Conservation (phyloP, 2,329 filamentous ascomycete genomes). For the Aureobasidium musti region DNA sequence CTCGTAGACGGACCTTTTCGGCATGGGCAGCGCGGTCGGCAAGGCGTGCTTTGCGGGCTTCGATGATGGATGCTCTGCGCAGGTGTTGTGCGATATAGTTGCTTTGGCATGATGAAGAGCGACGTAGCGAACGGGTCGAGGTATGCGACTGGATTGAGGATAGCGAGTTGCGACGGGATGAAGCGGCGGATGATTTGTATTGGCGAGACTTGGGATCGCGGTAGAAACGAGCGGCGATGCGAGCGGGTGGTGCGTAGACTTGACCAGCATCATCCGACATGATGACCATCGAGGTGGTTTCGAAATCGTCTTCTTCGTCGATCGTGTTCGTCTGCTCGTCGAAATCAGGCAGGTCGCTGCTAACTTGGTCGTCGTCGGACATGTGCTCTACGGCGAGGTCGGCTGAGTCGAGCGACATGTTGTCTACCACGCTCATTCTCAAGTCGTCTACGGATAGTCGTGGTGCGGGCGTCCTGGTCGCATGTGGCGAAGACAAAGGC, state of each 20-base stretch:
- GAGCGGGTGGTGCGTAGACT: conserved; percentile 67
- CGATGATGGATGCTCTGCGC: conserved; percentile 76
- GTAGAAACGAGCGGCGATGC: conserved; percentile 77
- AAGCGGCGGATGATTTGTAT: conserved; percentile 73
- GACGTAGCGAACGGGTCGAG: conserved; percentile 60
- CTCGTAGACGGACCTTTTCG: conserved; percentile 76
- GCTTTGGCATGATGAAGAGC: conserved; percentile 63
- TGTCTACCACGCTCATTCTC: conserved; percentile 11
- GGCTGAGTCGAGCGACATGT: conserved; percentile 20
- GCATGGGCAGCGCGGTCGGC: conserved; percentile 80
- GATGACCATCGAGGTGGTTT: conserved; percentile 32
- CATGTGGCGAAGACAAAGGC: conserved; percentile 3
- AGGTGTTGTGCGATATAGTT: conserved; percentile 77
- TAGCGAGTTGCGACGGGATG: conserved; percentile 76
- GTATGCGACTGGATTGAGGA: conserved; percentile 73
- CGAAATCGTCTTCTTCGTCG: conserved; percentile 18
- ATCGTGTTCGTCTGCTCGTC: conserved; percentile 6
- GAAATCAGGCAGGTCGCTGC: conserved; percentile 25
- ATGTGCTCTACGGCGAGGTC: conserved; percentile 17
- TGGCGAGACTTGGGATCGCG: conserved; percentile 63
- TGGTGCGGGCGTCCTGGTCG: not conserved
- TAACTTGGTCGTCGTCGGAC: conserved; percentile 15
- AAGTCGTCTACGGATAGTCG: not conserved
- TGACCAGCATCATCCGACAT: conserved; percentile 46
- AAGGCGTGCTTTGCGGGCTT: conserved; percentile 75